These are phyloP conservation scores for Tulasnella sp. DNA, from an alignment of 768 basidiomycete genomes.

Conservation along the genomic window DNA sequence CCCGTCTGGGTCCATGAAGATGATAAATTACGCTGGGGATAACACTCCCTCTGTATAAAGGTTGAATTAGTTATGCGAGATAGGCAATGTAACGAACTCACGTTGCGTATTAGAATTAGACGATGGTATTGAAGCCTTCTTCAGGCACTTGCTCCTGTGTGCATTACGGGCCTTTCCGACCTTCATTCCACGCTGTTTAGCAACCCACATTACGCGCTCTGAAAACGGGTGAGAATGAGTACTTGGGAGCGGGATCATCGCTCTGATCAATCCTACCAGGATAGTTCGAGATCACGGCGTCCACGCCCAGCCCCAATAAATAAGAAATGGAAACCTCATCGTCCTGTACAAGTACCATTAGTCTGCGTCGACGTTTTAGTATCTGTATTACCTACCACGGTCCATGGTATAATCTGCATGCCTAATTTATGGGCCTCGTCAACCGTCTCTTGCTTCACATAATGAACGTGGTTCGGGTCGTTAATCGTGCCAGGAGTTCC, in stretches of 20 bases:
- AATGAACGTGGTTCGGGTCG: constrained; percentile 35
- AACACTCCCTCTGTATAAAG: too few species aligned
- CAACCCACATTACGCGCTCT: neutral
- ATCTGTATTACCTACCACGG: constrained; percentile 30
- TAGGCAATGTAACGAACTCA: too few species aligned
- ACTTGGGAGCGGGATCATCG: neutral
- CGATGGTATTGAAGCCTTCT: neutral
- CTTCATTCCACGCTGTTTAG: neutral
- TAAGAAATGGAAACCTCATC: neutral
- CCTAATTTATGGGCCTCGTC: constrained; percentile 50
- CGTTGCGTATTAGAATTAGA: too few species aligned
- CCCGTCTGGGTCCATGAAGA: too few species aligned
- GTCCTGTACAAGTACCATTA: neutral
- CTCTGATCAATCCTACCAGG: neutral
- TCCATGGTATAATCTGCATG: constrained; percentile 59
- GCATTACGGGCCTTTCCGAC: neutral
- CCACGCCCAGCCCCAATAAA: neutral
- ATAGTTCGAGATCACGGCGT: neutral
- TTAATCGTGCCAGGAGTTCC: neutral
- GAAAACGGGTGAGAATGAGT: neutral
- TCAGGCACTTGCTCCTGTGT: neutral
- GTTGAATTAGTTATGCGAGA: too few species aligned
- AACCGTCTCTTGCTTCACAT: constrained; percentile 59
- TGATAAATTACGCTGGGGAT: too few species aligned
- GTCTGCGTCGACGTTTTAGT: neutral